Percentiles rank a stretch among this genome's conserved stretches.
phyloP scores from a whole-genome alignment of 164 flowering plant genomes.

The Litsea cubeba region DNA sequence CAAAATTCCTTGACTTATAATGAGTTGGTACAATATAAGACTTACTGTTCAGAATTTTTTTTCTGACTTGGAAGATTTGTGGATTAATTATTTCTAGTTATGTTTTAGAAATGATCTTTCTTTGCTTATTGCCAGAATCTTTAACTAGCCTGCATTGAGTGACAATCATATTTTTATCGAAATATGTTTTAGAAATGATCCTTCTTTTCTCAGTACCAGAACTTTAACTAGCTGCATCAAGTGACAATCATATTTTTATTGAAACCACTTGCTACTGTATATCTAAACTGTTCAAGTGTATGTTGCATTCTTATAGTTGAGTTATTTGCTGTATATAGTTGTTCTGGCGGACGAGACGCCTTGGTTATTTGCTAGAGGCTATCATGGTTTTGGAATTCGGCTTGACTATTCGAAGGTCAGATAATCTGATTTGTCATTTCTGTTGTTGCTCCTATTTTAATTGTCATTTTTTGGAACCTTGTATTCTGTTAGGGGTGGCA shows the following conservation, averaged over 20 bases:
- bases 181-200: not conserved
- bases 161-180: not conserved
- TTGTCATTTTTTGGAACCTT: too few relatives aligned
- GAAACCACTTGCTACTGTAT: not conserved
- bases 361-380: conserved; percentile 80
- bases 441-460: not conserved
- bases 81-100: too few relatives aligned
- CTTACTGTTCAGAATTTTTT: too few relatives aligned
- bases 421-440: not conserved
- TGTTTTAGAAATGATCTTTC: not conserved
- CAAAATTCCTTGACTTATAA: too few relatives aligned
- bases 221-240: not conserved
- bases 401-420: conserved; percentile 67
- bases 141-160: not conserved
- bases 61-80: too few relatives aligned
- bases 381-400: conserved; percentile 88
- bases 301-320: not conserved
- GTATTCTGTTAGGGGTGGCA: too few relatives aligned
- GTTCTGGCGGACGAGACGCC: conserved; percentile 65
- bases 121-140: not conserved
- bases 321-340: conserved; percentile 39
- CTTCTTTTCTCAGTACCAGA: not conserved
- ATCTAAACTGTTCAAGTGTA: not conserved
- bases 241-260: not conserved
- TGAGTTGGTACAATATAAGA: too few relatives aligned